Percentiles rank a stretch among this genome's conserved stretches.
Evolutionary conservation across 202 grass and related monocot species (phyloP).

Genomic region (Setaria italica): DNA sequence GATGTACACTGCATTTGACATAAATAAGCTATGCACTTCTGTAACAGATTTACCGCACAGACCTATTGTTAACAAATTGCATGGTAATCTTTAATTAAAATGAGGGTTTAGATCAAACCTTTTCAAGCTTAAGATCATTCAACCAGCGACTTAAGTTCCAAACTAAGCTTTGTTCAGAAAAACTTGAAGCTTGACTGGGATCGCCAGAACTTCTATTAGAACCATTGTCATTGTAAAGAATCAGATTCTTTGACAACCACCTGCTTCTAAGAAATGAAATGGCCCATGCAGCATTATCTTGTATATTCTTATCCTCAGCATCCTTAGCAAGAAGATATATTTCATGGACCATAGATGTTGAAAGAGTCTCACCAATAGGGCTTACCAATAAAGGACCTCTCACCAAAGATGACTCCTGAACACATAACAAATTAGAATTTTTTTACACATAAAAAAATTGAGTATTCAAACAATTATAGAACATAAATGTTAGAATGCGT

Average conservation of each 20-base stretch:
- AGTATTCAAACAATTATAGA: constrained; percentile 41
- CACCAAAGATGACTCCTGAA: constrained; percentile 72
- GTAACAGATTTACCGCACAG: constrained; percentile 9
- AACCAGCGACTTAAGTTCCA: constrained; percentile 88
- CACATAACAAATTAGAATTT: constrained; percentile 30
- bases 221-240: constrained; percentile 49
- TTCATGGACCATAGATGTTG: constrained; percentile 77
- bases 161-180: constrained; percentile 79
- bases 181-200: constrained; percentile 55
- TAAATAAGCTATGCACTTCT: background rate
- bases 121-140: constrained; percentile 66
- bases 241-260: constrained; percentile 65
- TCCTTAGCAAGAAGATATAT: constrained; percentile 93
- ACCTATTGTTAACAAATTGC: background rate
- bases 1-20: background rate
- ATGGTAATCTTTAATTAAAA: constrained; percentile 25
- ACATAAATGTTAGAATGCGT: constrained; percentile 35
- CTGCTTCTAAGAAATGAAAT: constrained; percentile 84
- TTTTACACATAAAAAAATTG: constrained; percentile 5
- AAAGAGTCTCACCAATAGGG: constrained; percentile 72
- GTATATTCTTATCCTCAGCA: constrained; percentile 68
- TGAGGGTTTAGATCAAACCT: constrained; percentile 62
- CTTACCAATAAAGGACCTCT: constrained; percentile 70
- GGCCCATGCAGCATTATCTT: constrained; percentile 84
- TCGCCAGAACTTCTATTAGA: constrained; percentile 53